Conservation (phyloP, 2,329 filamentous ascomycete species). For the Venturia oleaginea region DNA sequence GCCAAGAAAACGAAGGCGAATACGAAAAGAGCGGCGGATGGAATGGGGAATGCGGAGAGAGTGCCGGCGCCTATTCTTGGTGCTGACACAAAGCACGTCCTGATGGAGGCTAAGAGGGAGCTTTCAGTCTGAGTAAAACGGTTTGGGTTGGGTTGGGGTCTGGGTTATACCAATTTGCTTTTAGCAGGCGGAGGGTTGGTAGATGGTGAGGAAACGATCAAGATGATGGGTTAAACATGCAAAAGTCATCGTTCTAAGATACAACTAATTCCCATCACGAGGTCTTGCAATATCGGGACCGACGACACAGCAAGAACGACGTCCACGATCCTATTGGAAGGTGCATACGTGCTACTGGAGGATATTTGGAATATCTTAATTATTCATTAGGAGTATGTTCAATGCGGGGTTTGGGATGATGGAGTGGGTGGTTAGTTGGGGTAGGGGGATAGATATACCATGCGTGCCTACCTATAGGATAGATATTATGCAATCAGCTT, state of each 20-base stretch:
- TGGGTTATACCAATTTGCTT: neutral
- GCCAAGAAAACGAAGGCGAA: constrained; percentile 29
- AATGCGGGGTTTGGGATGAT: too few species aligned
- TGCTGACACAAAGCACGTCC: neutral
- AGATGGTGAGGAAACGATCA: neutral
- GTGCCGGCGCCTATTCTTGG: neutral
- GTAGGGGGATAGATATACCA: too few species aligned
- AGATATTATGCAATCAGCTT: too few species aligned
- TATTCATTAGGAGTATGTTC: too few species aligned
- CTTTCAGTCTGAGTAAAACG: neutral
- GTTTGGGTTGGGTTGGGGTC: neutral
- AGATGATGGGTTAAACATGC: neutral
- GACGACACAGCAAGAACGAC: neutral
- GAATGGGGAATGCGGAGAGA: neutral
- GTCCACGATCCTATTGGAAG: too few species aligned
- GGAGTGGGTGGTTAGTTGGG: too few species aligned
- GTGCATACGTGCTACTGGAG: too few species aligned
- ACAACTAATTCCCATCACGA: neutral
- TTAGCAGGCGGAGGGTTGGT: neutral
- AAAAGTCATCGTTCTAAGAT: neutral
- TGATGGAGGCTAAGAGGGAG: neutral
- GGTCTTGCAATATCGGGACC: neutral
- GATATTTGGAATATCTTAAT: too few species aligned
- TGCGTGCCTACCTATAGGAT: too few species aligned
- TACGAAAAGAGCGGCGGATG: constrained; percentile 33